These are phyloP conservation scores for Trichoderma asperelloides DNA, from an alignment of 495 filamentous ascomycete genomes.

Conservation along the genomic window DNA sequence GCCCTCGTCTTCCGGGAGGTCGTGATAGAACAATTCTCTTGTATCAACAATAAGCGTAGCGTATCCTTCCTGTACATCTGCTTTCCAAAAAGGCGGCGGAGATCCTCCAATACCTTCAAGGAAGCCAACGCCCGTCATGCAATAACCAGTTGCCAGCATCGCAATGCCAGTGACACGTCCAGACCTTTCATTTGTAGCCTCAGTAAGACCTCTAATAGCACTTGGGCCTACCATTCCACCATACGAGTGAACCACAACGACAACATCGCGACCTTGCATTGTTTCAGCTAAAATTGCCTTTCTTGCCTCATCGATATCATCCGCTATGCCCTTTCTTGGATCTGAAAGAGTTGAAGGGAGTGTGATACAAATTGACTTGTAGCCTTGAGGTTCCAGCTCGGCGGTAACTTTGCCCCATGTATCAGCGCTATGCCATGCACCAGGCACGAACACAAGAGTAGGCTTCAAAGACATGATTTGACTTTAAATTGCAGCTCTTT, in stretches of 20 bases:
- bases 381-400: constrained; percentile 26
- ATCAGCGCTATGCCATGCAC: constrained; percentile 35
- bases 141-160: constrained; percentile 25
- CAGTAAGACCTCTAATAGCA: constrained; percentile 31
- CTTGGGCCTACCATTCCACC: constrained; percentile 41
- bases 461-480: constrained; percentile 14
- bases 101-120: constrained; percentile 21
- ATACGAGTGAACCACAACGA: constrained; percentile 43
- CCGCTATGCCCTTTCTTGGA: constrained; percentile 17
- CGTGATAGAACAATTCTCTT: constrained; percentile 26
- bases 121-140: constrained; percentile 19
- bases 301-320: constrained; percentile 27
- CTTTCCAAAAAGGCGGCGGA: constrained; percentile 22
- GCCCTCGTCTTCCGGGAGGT: constrained; percentile 24
- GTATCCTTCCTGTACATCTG: constrained; percentile 18
- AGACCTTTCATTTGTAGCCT: background rate
- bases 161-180: constrained; percentile 25
- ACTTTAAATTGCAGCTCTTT: background rate
- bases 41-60: constrained; percentile 18
- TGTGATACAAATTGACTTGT: constrained; percentile 26
- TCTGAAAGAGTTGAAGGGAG: constrained; percentile 28
- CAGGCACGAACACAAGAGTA: constrained; percentile 37
- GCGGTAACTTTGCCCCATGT: constrained; percentile 27
- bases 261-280: constrained; percentile 32
- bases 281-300: constrained; percentile 24